A percentile compares a stretch with the other conserved stretches of the same genome.
These are phyloP conservation scores for Knufia fluminis DNA, from an alignment of 2,329 filamentous ascomycete genomes.

Conservation along the genomic window DNA sequence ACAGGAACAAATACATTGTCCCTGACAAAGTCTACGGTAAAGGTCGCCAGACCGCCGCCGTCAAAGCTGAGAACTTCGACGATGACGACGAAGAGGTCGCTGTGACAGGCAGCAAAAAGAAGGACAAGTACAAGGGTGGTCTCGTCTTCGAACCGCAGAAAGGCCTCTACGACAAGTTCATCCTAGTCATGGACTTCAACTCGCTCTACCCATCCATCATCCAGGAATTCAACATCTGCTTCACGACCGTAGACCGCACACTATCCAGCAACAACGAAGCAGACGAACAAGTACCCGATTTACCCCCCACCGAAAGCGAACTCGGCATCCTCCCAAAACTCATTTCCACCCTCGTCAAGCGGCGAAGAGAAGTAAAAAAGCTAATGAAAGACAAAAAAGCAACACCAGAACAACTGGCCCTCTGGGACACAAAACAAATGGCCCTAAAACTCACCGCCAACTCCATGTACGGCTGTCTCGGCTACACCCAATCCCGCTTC, in stretches of 20 bases:
- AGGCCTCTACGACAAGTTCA: conserved; percentile 94
- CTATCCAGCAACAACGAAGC: conserved; percentile 57
- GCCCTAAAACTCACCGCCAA: conserved; percentile 96
- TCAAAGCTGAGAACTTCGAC: conserved; percentile 60
- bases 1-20: conserved; percentile 95
- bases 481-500: conserved; percentile 93
- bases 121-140: conserved; percentile 98
- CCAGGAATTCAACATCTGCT: conserved; percentile 99
- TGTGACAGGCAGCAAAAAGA: conserved; percentile 73
- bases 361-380: conserved; percentile 84
- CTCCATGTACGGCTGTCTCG: conserved; percentile 98
- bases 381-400: conserved; percentile 92
- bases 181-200: conserved; percentile 99
- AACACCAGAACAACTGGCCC: conserved; percentile 74
- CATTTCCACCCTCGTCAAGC: conserved; percentile 82
- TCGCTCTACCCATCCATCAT: conserved; percentile 97
- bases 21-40: conserved; percentile 86
- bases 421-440: conserved; percentile 97
- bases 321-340: conserved; percentile 82
- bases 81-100: conserved; percentile 52
- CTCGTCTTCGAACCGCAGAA: conserved; percentile 97
- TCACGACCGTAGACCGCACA: conserved; percentile 84
- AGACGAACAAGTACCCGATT: conserved; percentile 80
- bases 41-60: conserved; percentile 54
- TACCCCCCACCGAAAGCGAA: conserved; percentile 62